Evolutionary conservation across 169 alveolate species (phyloP).

Genomic region (Plasmodium berghei): DNA sequence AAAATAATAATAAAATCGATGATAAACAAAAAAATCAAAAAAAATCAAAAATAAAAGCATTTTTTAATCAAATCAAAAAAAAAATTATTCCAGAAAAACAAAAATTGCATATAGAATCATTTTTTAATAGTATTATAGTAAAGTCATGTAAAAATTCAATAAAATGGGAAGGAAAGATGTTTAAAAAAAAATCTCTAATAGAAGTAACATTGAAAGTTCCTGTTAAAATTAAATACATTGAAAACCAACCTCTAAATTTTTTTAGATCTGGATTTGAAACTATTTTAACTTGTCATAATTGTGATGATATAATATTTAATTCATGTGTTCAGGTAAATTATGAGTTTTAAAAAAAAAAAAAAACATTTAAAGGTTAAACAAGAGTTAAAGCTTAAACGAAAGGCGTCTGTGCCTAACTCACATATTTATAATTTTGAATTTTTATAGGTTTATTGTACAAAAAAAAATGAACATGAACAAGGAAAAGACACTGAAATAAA

Average conservation of each 20-base stretch:
- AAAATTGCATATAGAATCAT: slow-evolving; percentile 68
- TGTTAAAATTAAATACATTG: slow-evolving; percentile 60
- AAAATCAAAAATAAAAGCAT: slow-evolving; percentile 8
- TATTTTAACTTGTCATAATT: slow-evolving; percentile 45
- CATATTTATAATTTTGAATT: not conserved
- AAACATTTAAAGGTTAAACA: not conserved
- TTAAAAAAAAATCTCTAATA: slow-evolving; percentile 26
- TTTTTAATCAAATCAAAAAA: slow-evolving; percentile 20
- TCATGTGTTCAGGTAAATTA: slow-evolving; percentile 68
- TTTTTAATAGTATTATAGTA: slow-evolving; percentile 67
- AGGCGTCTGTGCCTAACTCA: not conserved
- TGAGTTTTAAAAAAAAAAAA: not conserved
- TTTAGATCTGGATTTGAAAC: slow-evolving; percentile 72
- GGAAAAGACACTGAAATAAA: not conserved
- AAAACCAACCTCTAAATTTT: slow-evolving; percentile 39
- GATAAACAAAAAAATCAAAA: not conserved
- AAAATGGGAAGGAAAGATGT: slow-evolving; percentile 74
- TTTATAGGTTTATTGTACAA: slow-evolving; percentile 65
- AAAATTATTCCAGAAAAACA: slow-evolving; percentile 41
- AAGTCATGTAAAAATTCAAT: slow-evolving; percentile 54
- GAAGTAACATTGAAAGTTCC: slow-evolving; percentile 73
- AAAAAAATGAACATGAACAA: not conserved
- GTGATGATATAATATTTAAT: slow-evolving; percentile 44
- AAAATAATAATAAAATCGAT: not conserved
- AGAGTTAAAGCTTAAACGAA: not conserved